Conservation (phyloP, 2,329 filamentous ascomycete species). For the Cyclaneusma minus region DNA sequence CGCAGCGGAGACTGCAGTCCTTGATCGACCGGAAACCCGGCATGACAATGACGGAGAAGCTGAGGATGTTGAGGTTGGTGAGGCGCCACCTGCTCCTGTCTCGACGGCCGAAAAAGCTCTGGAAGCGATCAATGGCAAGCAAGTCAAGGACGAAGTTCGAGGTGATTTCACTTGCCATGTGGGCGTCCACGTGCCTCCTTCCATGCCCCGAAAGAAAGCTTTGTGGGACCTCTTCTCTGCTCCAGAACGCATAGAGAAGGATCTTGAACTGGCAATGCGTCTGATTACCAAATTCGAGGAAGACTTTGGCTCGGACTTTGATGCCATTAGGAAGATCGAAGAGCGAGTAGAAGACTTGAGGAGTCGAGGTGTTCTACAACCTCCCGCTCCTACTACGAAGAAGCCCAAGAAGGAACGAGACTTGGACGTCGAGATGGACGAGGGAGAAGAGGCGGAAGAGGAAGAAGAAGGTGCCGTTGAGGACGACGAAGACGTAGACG, state of each 20-base stretch:
- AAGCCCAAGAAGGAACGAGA: slow-evolving; percentile 42
- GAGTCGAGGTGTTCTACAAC: slow-evolving; percentile 61
- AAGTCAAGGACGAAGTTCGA: slow-evolving; percentile 82
- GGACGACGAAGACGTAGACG: slow-evolving; percentile 66
- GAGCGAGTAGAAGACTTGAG: slow-evolving; percentile 72
- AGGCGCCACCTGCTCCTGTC: slow-evolving; percentile 24
- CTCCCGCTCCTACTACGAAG: slow-evolving; percentile 35
- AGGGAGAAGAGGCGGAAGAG: slow-evolving; percentile 69
- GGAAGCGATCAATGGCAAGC: slow-evolving; percentile 93
- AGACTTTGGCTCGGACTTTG: slow-evolving; percentile 63
- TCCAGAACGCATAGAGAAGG: slow-evolving; percentile 83
- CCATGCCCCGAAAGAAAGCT: slow-evolving; percentile 80
- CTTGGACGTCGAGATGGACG: slow-evolving; percentile 47
- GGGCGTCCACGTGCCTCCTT: slow-evolving; percentile 82
- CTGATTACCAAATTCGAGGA: slow-evolving; percentile 73
- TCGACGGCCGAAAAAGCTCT: slow-evolving; percentile 72
- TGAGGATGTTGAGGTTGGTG: slow-evolving; percentile 37
- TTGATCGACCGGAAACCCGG: slow-evolving; percentile 59
- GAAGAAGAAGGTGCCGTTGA: slow-evolving; percentile 49
- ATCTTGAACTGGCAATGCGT: slow-evolving; percentile 68
- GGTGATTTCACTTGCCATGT: slow-evolving; percentile 97
- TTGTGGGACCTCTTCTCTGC: slow-evolving; percentile 94
- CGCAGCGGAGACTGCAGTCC: slow-evolving; percentile 48
- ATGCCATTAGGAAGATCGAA: slow-evolving; percentile 68
- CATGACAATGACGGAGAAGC: slow-evolving; percentile 49